These are phyloP conservation scores for Sporisorium iseilematis-ciliati DNA, from an alignment of 1,284 basidiomycete genomes.

Conservation along the genomic window DNA sequence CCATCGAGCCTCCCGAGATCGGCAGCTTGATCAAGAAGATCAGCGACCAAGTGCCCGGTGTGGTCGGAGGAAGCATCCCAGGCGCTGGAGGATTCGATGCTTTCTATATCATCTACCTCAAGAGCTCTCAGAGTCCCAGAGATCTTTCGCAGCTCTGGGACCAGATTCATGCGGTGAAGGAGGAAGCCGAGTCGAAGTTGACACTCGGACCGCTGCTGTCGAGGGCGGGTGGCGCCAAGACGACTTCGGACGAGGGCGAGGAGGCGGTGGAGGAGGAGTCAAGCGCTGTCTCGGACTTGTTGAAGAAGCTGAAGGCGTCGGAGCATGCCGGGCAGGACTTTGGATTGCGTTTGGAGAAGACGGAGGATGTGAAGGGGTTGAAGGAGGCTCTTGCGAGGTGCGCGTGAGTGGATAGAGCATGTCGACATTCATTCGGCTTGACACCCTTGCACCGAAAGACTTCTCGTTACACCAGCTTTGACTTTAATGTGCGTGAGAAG, in stretches of 20 bases:
- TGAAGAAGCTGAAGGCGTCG: conserved; percentile 67
- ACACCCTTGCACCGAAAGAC: conserved; percentile 19
- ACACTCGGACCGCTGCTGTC: conserved; percentile 43
- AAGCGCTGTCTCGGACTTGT: conserved; percentile 70
- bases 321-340: conserved; percentile 69
- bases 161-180: conserved; percentile 38
- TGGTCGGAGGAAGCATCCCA: conserved; percentile 94
- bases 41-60: conserved; percentile 78
- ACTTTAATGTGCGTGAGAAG: neutral
- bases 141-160: conserved; percentile 46
- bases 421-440: neutral
- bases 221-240: conserved; percentile 37
- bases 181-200: conserved; percentile 33
- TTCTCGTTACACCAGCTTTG: neutral
- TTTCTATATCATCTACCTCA: conserved; percentile 81
- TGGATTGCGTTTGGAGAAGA: conserved; percentile 78
- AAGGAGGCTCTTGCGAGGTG: conserved; percentile 69
- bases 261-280: neutral
- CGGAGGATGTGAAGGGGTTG: conserved; percentile 77
- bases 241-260: neutral
- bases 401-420: neutral
- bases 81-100: conserved; percentile 98
- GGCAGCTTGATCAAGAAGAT: conserved; percentile 87
- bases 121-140: conserved; percentile 15
- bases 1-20: conserved; percentile 92